Percentiles rank a stretch among this genome's conserved stretches.
Conservation (phyloP, 2,329 filamentous ascomycete genomes). For the Emmonsia crescens region DNA sequence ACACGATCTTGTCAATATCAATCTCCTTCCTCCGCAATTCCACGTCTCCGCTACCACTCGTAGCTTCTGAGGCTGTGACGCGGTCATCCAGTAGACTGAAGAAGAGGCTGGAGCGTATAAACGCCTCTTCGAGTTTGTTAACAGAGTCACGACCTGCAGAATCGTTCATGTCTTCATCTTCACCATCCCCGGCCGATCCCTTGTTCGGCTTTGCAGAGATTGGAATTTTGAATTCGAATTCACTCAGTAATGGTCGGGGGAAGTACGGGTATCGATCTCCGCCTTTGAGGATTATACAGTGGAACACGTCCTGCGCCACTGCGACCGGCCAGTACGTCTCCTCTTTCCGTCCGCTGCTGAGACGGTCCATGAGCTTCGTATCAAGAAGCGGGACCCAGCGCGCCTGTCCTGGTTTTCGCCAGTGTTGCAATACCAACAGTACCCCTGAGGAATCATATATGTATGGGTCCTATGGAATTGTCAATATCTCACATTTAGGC, state of each 20-base stretch:
- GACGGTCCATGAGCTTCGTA: conserved; percentile 69
- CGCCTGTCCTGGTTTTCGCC: conserved; percentile 75
- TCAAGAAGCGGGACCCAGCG: conserved; percentile 89
- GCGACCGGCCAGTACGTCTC: conserved; percentile 94
- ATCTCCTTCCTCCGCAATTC: conserved; percentile 63
- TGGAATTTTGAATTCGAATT: conserved; percentile 87
- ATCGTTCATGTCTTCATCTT: conserved; percentile 28
- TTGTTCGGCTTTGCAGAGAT: conserved; percentile 47
- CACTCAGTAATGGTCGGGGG: conserved; percentile 75
- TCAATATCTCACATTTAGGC: conserved; percentile 1
- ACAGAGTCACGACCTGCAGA: conserved; percentile 41
- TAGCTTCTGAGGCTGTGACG: conserved; percentile 55
- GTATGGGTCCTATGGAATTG: conserved; percentile 61
- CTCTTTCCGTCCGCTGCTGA: conserved; percentile 72
- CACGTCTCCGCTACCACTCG: conserved; percentile 49
- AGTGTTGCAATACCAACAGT: conserved; percentile 77
- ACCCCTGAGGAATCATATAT: conserved; percentile 92
- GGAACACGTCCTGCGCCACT: conserved; percentile 81
- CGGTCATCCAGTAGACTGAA: conserved; percentile 66
- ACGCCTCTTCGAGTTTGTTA: conserved; percentile 65
- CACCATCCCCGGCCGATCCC: conserved; percentile 26
- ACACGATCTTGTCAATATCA: conserved; percentile 77
- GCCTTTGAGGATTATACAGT: conserved; percentile 98
- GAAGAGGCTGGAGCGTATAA: conserved; percentile 62
- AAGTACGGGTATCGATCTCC: conserved; percentile 89